Evolutionary conservation across 768 basidiomycete genomes (phyloP), one percentile per base, ranked within the genome.

Genomic region (Glaciozyma martinii): DNA sequence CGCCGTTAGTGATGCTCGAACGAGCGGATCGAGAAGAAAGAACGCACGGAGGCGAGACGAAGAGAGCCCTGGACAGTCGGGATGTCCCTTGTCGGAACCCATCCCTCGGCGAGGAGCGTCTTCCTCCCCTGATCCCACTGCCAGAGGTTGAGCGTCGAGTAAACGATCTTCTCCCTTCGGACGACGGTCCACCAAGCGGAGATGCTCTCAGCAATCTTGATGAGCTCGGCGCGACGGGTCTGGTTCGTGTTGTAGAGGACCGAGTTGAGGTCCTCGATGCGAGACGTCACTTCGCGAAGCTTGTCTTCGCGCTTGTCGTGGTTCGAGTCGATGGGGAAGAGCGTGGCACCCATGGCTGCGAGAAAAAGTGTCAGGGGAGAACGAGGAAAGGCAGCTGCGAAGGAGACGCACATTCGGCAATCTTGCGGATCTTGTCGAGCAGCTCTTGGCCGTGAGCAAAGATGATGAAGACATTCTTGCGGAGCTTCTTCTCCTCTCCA

Each of bases 391-490:
- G 5, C 9, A 19, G 27, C 10, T 19, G 4, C 15, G 10, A 40
- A 3, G 2, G 30, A 1, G 4, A 54, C 67, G 33, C 59, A 68
- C 67, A 94, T 78, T 97, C 94, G 32, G 93, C 88, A 60, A 99
- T 89, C 77, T 92, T 97, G 75, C 93, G 89, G 74, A 99, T 97
- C 82, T 98, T 99, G 68, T 89, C 83, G 33, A 99, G 84, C 27
- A 98, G 80, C 25, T 87, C 85, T 46, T 89, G 86, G 23, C 95
- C 95, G 71, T 99, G 73, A 0, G 95, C 95, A 72, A 99, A 99
- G 75, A 99, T 98, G 79, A 99, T 94, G 80, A 99, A 99, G 47
- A 98, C 95, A 73, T 97, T 92, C 83, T 98, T 99, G 80, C 88
- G 84, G 5, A 74, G 59, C 27, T 88, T 88, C 79, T 93, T 70